These are phyloP conservation scores for Thelephora ganbajun DNA, from an alignment of 768 basidiomycete species.

Conservation along the genomic window DNA sequence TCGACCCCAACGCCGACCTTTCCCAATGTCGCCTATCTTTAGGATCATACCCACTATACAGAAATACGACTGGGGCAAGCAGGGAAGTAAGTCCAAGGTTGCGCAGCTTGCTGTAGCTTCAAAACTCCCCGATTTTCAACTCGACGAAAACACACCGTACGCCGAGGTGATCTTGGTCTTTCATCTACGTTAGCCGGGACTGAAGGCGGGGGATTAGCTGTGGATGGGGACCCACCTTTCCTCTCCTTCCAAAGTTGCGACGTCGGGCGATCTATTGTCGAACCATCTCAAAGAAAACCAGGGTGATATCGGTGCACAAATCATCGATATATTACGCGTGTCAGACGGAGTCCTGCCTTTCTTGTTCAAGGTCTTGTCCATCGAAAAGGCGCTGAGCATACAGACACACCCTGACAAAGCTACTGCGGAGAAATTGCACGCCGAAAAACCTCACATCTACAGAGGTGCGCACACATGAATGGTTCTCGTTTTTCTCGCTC, in stretches of 20 bases:
- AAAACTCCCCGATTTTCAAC: conserved; percentile 44
- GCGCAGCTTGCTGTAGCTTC: conserved; percentile 65
- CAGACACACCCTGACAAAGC: conserved; percentile 47
- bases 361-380: conserved; percentile 46
- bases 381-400: conserved; percentile 44
- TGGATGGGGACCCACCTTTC: conserved; percentile 98
- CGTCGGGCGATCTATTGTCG: conserved; percentile 34
- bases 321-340: conserved; percentile 11
- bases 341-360: conserved; percentile 26
- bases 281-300: conserved; percentile 53
- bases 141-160: conserved; percentile 68
- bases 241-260: conserved; percentile 38
- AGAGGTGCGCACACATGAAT: conserved; percentile 45
- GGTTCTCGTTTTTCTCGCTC: neutral
- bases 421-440: conserved; percentile 33
- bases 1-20: too few species aligned
- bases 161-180: conserved; percentile 59
- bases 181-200: neutral
- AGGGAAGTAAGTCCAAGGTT: conserved; percentile 69
- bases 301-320: conserved; percentile 34
- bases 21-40: conserved; percentile 34
- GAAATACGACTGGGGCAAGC: conserved; percentile 91
- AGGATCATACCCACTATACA: conserved; percentile 76
- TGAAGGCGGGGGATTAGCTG: conserved; percentile 33
- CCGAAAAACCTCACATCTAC: conserved; percentile 64